phyloP scores from a whole-genome alignment of 305 asterid genomes.

The Fraxinus platypoda region DNA sequence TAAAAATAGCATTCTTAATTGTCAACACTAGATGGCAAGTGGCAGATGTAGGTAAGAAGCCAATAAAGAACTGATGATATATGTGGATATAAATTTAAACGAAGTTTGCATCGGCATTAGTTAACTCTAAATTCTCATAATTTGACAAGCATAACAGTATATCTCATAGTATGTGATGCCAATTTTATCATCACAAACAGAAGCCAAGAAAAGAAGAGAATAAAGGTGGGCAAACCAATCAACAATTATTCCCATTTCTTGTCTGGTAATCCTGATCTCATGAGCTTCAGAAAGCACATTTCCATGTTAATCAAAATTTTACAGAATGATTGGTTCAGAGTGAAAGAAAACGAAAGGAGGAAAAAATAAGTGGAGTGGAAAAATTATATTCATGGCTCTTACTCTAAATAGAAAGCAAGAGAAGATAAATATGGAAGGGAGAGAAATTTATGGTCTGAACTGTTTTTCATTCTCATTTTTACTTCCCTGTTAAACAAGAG shows the following conservation, averaged over 20 bases:
- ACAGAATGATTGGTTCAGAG: conserved; percentile 1
- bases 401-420: neutral
- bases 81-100: conserved; percentile 9
- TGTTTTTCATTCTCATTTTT: neutral
- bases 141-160: conserved; percentile 14
- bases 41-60: conserved; percentile 15
- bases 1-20: conserved; percentile 14
- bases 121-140: neutral
- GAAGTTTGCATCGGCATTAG: neutral
- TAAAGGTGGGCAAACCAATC: neutral
- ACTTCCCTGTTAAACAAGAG: neutral
- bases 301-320: neutral
- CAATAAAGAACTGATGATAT: neutral
- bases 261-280: conserved; percentile 5
- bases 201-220: neutral
- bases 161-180: conserved; percentile 2
- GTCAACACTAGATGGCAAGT: conserved; percentile 11
- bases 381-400: conserved; percentile 7
- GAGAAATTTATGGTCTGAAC: neutral
- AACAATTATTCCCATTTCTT: conserved; percentile 6
- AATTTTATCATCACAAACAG: conserved; percentile 11
- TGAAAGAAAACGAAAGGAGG: neutral
- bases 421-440: neutral
- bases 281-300: conserved; percentile 1
- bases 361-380: neutral